Percentiles rank a stretch among this genome's conserved stretches.
Evolutionary conservation across 139 green algal species (phyloP).

Genomic region (Tetraselmis chui): DNA sequence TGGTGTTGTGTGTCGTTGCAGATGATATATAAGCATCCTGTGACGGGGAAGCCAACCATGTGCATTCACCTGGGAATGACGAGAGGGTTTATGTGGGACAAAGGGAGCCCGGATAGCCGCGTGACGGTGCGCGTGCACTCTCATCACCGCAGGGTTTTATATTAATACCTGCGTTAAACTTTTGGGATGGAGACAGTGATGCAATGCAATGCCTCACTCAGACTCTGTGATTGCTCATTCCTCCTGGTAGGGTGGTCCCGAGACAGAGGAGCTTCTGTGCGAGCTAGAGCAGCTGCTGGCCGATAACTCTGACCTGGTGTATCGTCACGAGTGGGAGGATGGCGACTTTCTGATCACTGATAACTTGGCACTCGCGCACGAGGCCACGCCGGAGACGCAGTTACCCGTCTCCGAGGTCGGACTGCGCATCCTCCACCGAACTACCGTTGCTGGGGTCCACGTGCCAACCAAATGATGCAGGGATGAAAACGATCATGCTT

Average conservation of each 20-base stretch:
- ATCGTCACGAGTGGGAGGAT: constrained; percentile 26
- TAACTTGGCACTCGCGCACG: constrained; percentile 42
- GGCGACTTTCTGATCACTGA: constrained; percentile 49
- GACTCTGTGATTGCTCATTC: too few relatives aligned
- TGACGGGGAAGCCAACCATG: constrained; percentile 32
- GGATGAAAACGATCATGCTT: too few relatives aligned
- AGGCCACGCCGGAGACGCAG: constrained; percentile 38
- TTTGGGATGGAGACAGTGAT: too few relatives aligned
- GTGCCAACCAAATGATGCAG: constrained; percentile 14
- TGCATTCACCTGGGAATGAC: constrained; percentile 47
- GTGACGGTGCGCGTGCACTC: not conserved
- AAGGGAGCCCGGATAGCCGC: constrained; percentile 18
- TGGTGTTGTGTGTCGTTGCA: too few relatives aligned
- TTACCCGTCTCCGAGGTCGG: constrained; percentile 23
- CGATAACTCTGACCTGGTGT: constrained; percentile 33
- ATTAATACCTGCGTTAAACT: too few relatives aligned
- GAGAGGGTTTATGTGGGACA: constrained; percentile 29
- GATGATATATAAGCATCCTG: constrained; percentile 35
- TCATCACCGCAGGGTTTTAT: not conserved
- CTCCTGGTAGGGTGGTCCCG: not conserved
- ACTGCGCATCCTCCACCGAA: constrained; percentile 40
- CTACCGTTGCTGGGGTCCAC: constrained; percentile 28
- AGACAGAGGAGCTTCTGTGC: not conserved
- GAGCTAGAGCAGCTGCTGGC: constrained; percentile 28
- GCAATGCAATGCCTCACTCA: too few relatives aligned